Conservation (phyloP, 352 stramenopile species). For the Thraustotheca clavata region DNA sequence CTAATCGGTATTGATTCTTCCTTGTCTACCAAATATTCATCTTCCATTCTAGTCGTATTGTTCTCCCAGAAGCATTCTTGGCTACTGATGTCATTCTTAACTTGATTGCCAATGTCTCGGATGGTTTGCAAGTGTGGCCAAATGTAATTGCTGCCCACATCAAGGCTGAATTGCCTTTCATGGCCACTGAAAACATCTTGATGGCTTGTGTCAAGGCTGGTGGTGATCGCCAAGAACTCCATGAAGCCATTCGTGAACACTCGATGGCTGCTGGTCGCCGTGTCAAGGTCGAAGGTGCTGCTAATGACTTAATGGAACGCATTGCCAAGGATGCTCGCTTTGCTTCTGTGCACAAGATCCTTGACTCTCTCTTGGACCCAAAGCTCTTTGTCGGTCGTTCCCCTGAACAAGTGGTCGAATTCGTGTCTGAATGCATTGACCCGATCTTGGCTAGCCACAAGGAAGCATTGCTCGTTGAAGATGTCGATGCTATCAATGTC, state of each 20-base stretch:
- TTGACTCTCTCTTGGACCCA: constrained; percentile 94
- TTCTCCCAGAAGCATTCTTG: constrained; percentile 97
- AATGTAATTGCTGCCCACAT: constrained; percentile 96
- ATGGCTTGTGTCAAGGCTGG: constrained; percentile 98
- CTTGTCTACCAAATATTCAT: background rate
- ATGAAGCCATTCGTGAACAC: constrained; percentile 98
- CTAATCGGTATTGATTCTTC: constrained; percentile 76
- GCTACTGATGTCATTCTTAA: constrained; percentile 97
- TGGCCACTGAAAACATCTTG: constrained; percentile 99
- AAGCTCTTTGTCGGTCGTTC: constrained; percentile 96
- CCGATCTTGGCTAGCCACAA: constrained; percentile 90
- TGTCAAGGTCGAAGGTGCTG: constrained; percentile 96
- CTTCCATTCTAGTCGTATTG: constrained; percentile 73
- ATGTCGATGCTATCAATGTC: constrained; percentile 95
- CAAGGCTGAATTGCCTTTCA: constrained; percentile 98
- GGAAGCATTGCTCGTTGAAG: constrained; percentile 84
- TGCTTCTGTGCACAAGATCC: constrained; percentile 90
- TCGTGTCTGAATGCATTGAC: constrained; percentile 91
- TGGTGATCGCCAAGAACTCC: constrained; percentile 95
- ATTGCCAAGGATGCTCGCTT: constrained; percentile 94
- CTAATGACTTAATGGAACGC: constrained; percentile 96
- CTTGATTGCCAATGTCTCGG: constrained; percentile 94
- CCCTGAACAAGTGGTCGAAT: constrained; percentile 94
- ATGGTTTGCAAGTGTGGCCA: constrained; percentile 94
- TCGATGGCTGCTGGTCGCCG: constrained; percentile 97